Conservation (phyloP, 257 asterid species). For the Asclepias syriaca region DNA sequence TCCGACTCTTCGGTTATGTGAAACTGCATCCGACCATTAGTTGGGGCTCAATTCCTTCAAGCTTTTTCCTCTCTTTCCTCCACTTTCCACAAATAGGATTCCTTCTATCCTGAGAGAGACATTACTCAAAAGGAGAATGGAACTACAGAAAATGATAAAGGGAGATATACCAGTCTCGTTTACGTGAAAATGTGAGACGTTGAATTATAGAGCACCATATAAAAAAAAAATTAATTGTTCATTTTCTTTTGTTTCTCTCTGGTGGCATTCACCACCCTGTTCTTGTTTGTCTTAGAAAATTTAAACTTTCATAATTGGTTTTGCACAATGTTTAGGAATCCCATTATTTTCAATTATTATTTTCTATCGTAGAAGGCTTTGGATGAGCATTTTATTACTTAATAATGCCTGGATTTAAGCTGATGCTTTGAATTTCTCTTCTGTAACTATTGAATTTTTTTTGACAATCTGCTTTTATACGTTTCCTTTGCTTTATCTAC, state of each 20-base stretch:
- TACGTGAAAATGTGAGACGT: no score
- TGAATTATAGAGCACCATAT: no score
- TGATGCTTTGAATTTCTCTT: background rate
- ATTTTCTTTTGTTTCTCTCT: no score
- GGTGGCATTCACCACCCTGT: background rate
- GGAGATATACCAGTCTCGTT: no score
- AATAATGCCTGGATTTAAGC: background rate
- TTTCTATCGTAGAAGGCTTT: background rate
- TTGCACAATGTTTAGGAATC: background rate
- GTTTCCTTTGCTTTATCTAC: background rate
- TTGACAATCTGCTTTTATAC: background rate
- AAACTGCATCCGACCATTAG: background rate
- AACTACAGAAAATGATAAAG: no score
- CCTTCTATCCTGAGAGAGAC: no score
- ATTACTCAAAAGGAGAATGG: no score
- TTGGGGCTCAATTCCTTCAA: background rate
- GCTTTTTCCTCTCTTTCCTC: background rate
- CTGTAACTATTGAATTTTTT: slow-evolving; percentile 2
- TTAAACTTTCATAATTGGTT: background rate
- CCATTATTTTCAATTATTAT: background rate
- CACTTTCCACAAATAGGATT: background rate
- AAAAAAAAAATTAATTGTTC: no score
- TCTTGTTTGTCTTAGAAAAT: background rate
- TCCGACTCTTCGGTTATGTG: background rate
- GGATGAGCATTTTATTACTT: background rate